Evolutionary conservation across 768 basidiomycete genomes (phyloP).

Genomic region (Pleurotus tuber-regium): DNA sequence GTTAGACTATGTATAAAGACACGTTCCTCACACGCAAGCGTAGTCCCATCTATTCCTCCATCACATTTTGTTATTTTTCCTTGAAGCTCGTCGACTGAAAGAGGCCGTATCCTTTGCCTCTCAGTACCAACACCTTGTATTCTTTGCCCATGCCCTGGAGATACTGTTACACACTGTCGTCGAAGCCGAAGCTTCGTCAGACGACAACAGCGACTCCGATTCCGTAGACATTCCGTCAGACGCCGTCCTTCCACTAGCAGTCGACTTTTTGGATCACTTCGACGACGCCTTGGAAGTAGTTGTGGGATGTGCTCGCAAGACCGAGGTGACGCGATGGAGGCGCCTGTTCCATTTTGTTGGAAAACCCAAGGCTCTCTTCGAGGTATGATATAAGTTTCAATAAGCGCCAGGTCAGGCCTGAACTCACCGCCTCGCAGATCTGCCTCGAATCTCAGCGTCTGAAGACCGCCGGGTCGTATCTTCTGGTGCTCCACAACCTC

Average conservation of each 20-base stretch:
- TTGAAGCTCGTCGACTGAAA: conserved; percentile 57
- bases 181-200: conserved; percentile 67
- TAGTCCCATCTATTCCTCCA: conserved; percentile 95
- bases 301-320: conserved; percentile 94
- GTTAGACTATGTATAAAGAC: conserved; percentile 3
- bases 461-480: conserved; percentile 88
- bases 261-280: conserved; percentile 95
- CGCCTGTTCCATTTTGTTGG: conserved; percentile 89
- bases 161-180: conserved; percentile 91
- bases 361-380: conserved; percentile 86
- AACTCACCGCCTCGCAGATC: conserved; percentile 40
- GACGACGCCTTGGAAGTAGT: conserved; percentile 90
- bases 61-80: conserved; percentile 82
- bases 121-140: conserved; percentile 85
- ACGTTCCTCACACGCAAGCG: background rate
- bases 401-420: background rate
- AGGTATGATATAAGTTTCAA: conserved; percentile 50
- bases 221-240: conserved; percentile 26
- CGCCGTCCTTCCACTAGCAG: conserved; percentile 57
- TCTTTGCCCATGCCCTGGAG: conserved; percentile 92
- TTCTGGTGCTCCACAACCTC: conserved; percentile 90
- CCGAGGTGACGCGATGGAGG: conserved; percentile 89
- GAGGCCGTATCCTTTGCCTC: conserved; percentile 86
- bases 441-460: conserved; percentile 72
- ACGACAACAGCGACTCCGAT: conserved; percentile 28